Base-by-base conservation (phyloP, 345 rosid species). In the Aurinia saxatilis region DNA sequence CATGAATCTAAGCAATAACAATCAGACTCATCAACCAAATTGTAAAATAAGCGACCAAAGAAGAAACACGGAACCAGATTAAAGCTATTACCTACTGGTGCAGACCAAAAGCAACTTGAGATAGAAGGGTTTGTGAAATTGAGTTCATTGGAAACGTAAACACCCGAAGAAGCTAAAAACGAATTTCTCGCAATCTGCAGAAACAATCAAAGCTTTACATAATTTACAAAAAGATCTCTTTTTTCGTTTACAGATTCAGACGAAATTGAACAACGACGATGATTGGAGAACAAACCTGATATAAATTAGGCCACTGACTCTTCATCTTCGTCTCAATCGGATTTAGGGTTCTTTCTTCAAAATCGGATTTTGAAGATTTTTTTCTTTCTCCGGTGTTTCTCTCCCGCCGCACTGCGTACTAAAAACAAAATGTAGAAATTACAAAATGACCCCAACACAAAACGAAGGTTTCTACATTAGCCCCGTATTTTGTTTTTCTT, bases 321-420 rank as follows among this genome's bases (percentile, higher is more conserved):
- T 54, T 73, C 77, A 73, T 73, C 48, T 29, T 67, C 56, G 41
- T 68, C 68, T 35, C 23, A 17, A 36, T 55, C n/a, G n/a, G n/a
- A n/a, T 40, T 57, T 70, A 49, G 70, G 74, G 68, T 52, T 27
- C 31, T 27, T 70, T 39, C 50, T 31, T 10, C 3, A 70, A 38
- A 13, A 13, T 37, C 62, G 61, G 49, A 68, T 68, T 41, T 21
- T 23, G 45, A 45, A 39, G 50, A 0, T 30, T 40, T 27, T 3
- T 25, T 21, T 31, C 41, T 2, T 21, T 19, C 10, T 1, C 1
- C 55, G 18, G 25, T 36, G 25, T 61, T 39, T 39, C 59, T 39
- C 58, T 50, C 18, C 50, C 58, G 58, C 57, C 56, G 56, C 8
- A 36, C 54, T 57, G 30, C 65, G 66, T 21, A 21, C 25, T 21